Percentiles rank a stretch among this genome's conserved stretches.
Evolutionary conservation across 208 protist species (phyloP).

Genomic region (Balamuthia mandrillaris): DNA sequence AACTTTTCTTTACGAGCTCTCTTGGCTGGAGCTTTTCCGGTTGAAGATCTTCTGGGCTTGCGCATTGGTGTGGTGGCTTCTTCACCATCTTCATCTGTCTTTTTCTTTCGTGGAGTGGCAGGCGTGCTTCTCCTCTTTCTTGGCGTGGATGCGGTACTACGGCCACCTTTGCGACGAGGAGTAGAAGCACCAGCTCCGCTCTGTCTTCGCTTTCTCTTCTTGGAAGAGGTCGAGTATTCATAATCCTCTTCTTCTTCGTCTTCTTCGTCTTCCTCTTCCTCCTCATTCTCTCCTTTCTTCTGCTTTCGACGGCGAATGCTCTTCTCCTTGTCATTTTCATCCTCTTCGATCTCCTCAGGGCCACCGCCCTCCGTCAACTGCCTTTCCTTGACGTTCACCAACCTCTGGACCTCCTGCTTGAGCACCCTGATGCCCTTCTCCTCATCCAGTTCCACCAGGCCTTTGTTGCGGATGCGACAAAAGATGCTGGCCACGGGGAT

Average conservation of each 20-base stretch:
- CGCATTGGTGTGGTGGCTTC: too few relatives aligned
- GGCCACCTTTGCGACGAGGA: neutral
- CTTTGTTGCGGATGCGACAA: neutral
- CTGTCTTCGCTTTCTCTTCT: neutral
- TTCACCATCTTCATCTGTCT: neutral
- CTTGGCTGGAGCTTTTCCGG: too few relatives aligned
- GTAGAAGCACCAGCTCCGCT: neutral
- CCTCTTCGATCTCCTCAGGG: neutral
- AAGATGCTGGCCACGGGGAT: neutral
- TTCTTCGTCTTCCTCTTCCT: neutral
- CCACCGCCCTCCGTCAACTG: neutral
- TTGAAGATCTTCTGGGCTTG: too few relatives aligned
- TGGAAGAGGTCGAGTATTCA: too few relatives aligned
- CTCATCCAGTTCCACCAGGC: neutral
- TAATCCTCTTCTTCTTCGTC: neutral
- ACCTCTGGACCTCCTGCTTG: neutral
- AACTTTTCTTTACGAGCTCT: too few relatives aligned
- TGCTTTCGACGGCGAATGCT: neutral
- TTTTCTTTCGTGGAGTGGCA: neutral
- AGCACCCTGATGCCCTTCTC: neutral
- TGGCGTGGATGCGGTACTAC: neutral
- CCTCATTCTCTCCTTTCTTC: neutral
- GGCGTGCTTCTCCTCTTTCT: neutral
- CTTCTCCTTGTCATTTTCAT: neutral
- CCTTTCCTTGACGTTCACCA: neutral